Percentiles rank a stretch among this genome's conserved stretches.
Conservation (phyloP, 2,329 filamentous ascomycete genomes). For the Diaporthe destruens region DNA sequence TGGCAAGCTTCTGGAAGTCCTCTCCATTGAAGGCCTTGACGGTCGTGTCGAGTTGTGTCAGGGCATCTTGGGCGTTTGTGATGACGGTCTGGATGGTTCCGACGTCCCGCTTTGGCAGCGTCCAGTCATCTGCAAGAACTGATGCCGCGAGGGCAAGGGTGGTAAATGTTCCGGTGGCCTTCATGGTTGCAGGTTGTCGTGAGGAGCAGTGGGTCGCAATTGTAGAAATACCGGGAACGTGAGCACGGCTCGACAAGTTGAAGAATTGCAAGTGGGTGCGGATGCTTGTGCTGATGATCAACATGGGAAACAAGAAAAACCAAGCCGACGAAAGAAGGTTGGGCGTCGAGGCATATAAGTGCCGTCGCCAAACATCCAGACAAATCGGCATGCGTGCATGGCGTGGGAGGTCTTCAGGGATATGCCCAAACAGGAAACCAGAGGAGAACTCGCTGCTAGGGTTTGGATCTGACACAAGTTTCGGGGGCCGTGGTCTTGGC, state of each 20-base stretch:
- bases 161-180: slow-evolving; percentile 33
- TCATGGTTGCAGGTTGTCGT: slow-evolving; percentile 40
- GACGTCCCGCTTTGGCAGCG: slow-evolving; percentile 44
- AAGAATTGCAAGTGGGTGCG: neutral
- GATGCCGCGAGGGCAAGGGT: slow-evolving; percentile 46
- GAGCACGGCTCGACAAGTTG: slow-evolving; percentile 19
- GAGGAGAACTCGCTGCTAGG: slow-evolving; percentile 30
- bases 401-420: slow-evolving; percentile 4
- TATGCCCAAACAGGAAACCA: slow-evolving; percentile 21
- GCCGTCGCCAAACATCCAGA: slow-evolving; percentile 10
- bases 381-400: slow-evolving; percentile 18
- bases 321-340: neutral
- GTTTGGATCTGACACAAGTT: slow-evolving; percentile 35
- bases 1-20: slow-evolving; percentile 45
- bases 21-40: slow-evolving; percentile 48
- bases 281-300: slow-evolving; percentile 22
- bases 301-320: slow-evolving; percentile 24
- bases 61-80: slow-evolving; percentile 45
- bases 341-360: slow-evolving; percentile 32
- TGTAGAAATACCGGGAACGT: neutral
- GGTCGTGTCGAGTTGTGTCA: slow-evolving; percentile 47
- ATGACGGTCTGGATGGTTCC: slow-evolving; percentile 45
- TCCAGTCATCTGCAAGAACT: slow-evolving; percentile 42
- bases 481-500: slow-evolving; percentile 24
- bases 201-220: neutral